Evolutionary conservation across 1,139 yeast genomes (phyloP), one percentile per base, ranked within the genome.

Genomic region (Nematodospora anomalae): DNA sequence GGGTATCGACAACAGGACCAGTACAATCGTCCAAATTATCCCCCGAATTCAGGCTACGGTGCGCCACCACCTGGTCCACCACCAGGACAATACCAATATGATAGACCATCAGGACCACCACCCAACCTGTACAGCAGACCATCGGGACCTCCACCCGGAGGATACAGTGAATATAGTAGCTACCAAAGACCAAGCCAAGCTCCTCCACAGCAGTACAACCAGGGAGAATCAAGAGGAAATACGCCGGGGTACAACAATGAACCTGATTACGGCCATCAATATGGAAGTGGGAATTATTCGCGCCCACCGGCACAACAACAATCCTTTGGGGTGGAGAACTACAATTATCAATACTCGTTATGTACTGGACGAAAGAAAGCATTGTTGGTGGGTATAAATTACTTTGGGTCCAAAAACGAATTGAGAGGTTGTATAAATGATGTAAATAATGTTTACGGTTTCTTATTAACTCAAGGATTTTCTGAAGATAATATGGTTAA

Each of bases 401-500:
- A 90, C 61, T 71, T 80, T 50, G 95, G 95, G 8, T 61, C 83
- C n/a, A 64, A 62, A 33, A 83, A 80, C 57, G 80, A 74, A 46
- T 68, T 90, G 43, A 68, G 83, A 38, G 97, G 97, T 1, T 89
- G 97, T 60, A 85, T 90, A 58, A 90, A 90, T 53, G 94, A 84
- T 60, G 86, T 79, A 24, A 69, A 74, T 48, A 82, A 80, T 57
- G 80, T 83, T 73, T 67, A 74, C 49, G 58, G 60, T 32, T 83
- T 79, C 50, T 62, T 83, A 47, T 67, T 76, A 37, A 58, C 69
- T 28, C 80, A 74, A 51, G 96, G 96, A 0, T 90, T 86, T 60
- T 55, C 62, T 22, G 68, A 73, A 49, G 90, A 83, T 16, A 95
- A 90, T 55, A 88, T 90, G 68, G 96, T 90, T 11, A 70, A 87